Percentiles rank a stretch among this genome's conserved stretches.
phyloP scores from a whole-genome alignment of 352 stramenopile genomes.

The Phytophthora lateralis region DNA sequence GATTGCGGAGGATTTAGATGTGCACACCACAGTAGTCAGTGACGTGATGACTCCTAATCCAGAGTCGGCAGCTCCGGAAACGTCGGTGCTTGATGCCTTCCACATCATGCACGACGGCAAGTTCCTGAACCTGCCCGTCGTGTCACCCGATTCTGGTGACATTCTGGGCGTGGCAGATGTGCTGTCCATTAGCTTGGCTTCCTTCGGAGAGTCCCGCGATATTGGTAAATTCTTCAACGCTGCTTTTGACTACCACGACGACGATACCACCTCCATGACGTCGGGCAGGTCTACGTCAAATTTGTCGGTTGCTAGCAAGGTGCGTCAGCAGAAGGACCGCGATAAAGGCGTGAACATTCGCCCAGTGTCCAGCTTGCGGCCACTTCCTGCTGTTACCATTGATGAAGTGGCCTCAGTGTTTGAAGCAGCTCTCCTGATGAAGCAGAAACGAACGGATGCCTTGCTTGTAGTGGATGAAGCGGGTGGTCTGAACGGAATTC shows the following conservation, averaged over 20 bases:
- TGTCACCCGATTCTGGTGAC: slow-evolving; percentile 70
- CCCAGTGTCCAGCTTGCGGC: slow-evolving; percentile 83
- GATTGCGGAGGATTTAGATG: slow-evolving; percentile 90
- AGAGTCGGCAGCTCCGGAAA: slow-evolving; percentile 93
- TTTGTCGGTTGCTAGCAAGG: slow-evolving; percentile 63
- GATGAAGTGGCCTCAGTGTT: slow-evolving; percentile 83
- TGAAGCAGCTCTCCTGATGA: slow-evolving; percentile 89
- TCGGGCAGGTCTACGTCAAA: slow-evolving; percentile 64
- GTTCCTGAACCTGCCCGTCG: slow-evolving; percentile 97
- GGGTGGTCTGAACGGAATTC: slow-evolving; percentile 92
- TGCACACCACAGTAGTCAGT: slow-evolving; percentile 88
- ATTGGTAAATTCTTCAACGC: slow-evolving; percentile 84
- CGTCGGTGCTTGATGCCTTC: slow-evolving; percentile 96
- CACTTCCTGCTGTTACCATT: slow-evolving; percentile 78
- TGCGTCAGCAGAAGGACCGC: slow-evolving; percentile 72
- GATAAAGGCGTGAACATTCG: slow-evolving; percentile 81
- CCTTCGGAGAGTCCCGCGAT: slow-evolving; percentile 78
- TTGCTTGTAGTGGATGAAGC: slow-evolving; percentile 91
- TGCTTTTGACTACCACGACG: slow-evolving; percentile 75
- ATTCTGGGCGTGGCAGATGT: slow-evolving; percentile 86
- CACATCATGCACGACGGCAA: slow-evolving; percentile 98
- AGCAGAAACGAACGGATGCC: slow-evolving; percentile 92
- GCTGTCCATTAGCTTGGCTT: slow-evolving; percentile 75
- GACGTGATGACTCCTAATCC: slow-evolving; percentile 96
- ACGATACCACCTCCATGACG: slow-evolving; percentile 55